phyloP scores from a whole-genome alignment of 1,284 basidiomycete genomes.

The Tilletia walkeri region DNA sequence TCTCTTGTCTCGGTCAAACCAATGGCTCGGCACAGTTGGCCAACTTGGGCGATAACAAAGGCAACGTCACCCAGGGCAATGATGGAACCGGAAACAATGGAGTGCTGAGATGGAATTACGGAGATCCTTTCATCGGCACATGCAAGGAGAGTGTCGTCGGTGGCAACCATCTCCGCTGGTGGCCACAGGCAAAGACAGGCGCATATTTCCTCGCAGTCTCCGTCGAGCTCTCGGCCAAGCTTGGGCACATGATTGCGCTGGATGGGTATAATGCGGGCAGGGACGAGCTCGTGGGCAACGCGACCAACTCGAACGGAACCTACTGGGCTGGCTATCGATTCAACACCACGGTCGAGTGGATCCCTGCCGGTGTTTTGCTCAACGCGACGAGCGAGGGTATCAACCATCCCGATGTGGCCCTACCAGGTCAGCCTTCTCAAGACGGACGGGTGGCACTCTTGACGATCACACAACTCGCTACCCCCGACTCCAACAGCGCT shows the following conservation, averaged over 20 bases:
- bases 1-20: slow-evolving; percentile 52
- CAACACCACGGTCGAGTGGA: slow-evolving; percentile 46
- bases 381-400: slow-evolving; percentile 62
- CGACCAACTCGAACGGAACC: slow-evolving; percentile 56
- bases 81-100: slow-evolving; percentile 39
- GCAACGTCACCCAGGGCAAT: slow-evolving; percentile 38
- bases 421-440: slow-evolving; percentile 66
- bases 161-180: slow-evolving; percentile 87
- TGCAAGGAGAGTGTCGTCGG: slow-evolving; percentile 74
- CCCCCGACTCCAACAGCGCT: neutral
- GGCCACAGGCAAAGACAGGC: slow-evolving; percentile 73
- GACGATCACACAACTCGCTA: slow-evolving; percentile 61
- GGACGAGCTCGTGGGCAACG: slow-evolving; percentile 66
- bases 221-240: slow-evolving; percentile 34
- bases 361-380: slow-evolving; percentile 46
- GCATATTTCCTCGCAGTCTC: slow-evolving; percentile 75
- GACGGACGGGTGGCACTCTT: slow-evolving; percentile 84
- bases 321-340: slow-evolving; percentile 34
- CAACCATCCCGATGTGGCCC: slow-evolving; percentile 66
- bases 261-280: slow-evolving; percentile 58
- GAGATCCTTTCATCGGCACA: slow-evolving; percentile 35
- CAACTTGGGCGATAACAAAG: slow-evolving; percentile 44
- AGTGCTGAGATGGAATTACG: slow-evolving; percentile 47
- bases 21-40: slow-evolving; percentile 43
- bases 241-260: slow-evolving; percentile 36